Base-by-base conservation (phyloP, 306 rosid species). In the Glycine tomentella region DNA sequence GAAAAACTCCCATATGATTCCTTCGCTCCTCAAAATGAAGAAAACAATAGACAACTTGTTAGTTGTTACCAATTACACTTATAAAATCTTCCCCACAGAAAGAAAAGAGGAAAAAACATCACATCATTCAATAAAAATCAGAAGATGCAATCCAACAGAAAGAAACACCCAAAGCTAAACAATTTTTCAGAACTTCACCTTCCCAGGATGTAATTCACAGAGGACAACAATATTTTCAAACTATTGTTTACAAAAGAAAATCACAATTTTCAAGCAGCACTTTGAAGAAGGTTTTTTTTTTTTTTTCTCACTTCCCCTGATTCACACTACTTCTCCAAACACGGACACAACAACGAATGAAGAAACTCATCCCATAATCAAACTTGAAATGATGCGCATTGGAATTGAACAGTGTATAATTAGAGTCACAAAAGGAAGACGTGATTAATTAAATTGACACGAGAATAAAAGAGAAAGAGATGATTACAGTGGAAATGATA, bases 61-160 rank as follows among this genome's bases (percentile, higher is more conserved):
- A 25, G 31, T 25, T 25, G 31, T 25, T 25, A 25, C 31, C 31
- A 25, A 1, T 25, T 1, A 25, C 1, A 25, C 31, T 25, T 25
- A 25, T 1, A 25, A 25, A 25, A 25, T 25, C 31, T 25, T 25
- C 31, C 31, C 31, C 31, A 25, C 31, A 25, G 31, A 25, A 0
- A 25, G 31, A 69, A 77, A 12, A 20, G 12, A 20, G 2, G 40
- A 9, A 2, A 14, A 25, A 79, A 8, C 3, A 48, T 9, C 2
- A 59, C 67, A 71, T 6, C 46, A 76, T 40, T 48, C 78, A 55
- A 40, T 17, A n/a, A n/a, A 63, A 61, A 83, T 51, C 67, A 72
- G 61, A 52, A 50, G 38, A 78, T n/a, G n/a, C 17, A 76, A 83
- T 78, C 89, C 20, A 25, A 25, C 31, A 25, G 31, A 65, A 76